phyloP scores from a whole-genome alignment of 1,284 basidiomycete genomes.

The Ustilago cynodontis region DNA sequence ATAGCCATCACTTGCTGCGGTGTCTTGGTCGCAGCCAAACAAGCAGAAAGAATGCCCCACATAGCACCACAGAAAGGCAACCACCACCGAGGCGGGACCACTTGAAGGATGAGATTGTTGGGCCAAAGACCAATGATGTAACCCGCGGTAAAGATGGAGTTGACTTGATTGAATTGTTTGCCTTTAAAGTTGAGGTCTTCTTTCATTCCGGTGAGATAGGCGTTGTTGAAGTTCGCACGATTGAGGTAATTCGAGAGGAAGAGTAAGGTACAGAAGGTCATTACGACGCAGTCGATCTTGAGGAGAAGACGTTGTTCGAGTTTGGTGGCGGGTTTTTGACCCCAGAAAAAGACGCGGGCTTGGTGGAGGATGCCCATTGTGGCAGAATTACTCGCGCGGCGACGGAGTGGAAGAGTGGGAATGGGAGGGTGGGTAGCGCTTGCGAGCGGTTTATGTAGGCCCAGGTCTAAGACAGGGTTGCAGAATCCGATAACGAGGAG shows the following conservation, averaged over 20 bases:
- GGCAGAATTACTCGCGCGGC: background rate
- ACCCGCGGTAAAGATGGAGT: conserved; percentile 71
- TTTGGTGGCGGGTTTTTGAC: conserved; percentile 39
- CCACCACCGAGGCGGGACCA: conserved; percentile 59
- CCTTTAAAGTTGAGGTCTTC: conserved; percentile 80
- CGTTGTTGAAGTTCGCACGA: conserved; percentile 52
- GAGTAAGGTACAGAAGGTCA: conserved; percentile 50
- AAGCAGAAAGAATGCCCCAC: conserved; percentile 59
- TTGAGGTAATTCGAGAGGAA: conserved; percentile 57
- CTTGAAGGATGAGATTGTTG: conserved; percentile 66
- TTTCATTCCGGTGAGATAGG: conserved; percentile 83
- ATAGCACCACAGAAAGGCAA: conserved; percentile 53
- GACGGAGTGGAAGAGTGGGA: no score
- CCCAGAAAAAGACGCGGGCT: conserved; percentile 48
- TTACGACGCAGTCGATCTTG: conserved; percentile 57
- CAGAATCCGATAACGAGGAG: background rate
- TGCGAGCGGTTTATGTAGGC: background rate
- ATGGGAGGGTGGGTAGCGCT: background rate
- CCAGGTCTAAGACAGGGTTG: background rate
- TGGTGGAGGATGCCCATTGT: conserved; percentile 39
- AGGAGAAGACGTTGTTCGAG: conserved; percentile 40
- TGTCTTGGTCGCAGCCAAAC: conserved; percentile 42
- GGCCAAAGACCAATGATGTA: conserved; percentile 63
- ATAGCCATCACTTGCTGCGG: conserved; percentile 77
- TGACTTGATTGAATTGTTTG: conserved; percentile 76